These are phyloP conservation scores for Ambrosiella cleistominuta DNA, from an alignment of 2,329 filamentous ascomycete genomes.

Conservation along the genomic window DNA sequence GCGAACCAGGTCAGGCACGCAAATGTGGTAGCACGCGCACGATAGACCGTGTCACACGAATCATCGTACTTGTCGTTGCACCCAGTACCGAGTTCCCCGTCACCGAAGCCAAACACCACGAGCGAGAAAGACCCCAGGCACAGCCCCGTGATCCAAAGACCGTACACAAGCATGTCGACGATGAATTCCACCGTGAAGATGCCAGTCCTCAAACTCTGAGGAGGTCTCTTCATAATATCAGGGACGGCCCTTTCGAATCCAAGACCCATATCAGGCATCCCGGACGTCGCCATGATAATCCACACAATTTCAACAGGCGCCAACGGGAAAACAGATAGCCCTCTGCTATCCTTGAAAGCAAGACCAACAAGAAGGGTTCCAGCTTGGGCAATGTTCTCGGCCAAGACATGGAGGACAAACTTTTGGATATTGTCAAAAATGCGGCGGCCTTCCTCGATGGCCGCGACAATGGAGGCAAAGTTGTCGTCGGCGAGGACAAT, in stretches of 20 bases:
- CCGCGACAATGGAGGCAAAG: conserved; percentile 53
- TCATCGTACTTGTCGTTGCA: conserved; percentile 43
- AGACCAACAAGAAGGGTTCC: conserved; percentile 52
- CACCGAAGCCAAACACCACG: conserved; percentile 45
- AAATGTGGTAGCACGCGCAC: conserved; percentile 56
- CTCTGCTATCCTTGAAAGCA: conserved; percentile 47
- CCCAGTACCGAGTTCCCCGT: conserved; percentile 36
- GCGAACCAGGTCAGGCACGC: conserved; percentile 61
- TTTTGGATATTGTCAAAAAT: conserved; percentile 65
- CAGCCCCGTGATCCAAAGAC: conserved; percentile 48
- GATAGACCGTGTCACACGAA: conserved; percentile 46
- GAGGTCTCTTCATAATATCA: conserved; percentile 51
- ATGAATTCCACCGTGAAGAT: conserved; percentile 51
- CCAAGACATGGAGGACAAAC: conserved; percentile 52
- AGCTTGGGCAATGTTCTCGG: conserved; percentile 56
- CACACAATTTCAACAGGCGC: conserved; percentile 62
- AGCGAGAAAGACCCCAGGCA: conserved; percentile 46
- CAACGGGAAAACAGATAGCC: conserved; percentile 55
- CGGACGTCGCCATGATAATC: conserved; percentile 67
- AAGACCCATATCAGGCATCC: conserved; percentile 59
- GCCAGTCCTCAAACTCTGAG: conserved; percentile 41
- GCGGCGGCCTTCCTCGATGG: conserved; percentile 52
- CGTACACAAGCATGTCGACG: conserved; percentile 50
- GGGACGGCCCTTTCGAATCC: conserved; percentile 54
- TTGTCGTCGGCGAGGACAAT: conserved; percentile 58